Base-by-base conservation (phyloP, 352 stramenopile genomes). In the Blastocystis sp. region DNA sequence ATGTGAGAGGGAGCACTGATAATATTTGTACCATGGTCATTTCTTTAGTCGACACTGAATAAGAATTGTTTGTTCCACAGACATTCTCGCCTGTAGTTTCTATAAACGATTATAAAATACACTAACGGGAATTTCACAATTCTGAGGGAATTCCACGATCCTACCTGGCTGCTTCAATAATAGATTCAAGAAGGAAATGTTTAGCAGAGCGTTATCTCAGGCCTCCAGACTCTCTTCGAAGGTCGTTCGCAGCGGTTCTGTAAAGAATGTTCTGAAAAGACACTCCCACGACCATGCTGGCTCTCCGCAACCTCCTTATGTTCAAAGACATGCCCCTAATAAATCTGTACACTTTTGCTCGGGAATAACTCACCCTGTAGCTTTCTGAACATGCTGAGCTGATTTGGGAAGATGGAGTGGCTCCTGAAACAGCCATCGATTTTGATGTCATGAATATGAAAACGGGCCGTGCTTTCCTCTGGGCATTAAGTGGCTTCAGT, bases 351-450 rank as follows among this genome's bases (percentile, higher is more conserved):
- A 63, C 4, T 47, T 37, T 23, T 8, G 29, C 13, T 50, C 9
- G 0, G 18, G 23, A 39, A 37, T 18, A 34, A 41, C 9, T 4
- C 56, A 6, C 62, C 39, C 15, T 45, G 6, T 80, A 80, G 70
- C 70, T 80, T 26, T 80, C 70, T 13, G 70, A 80, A 53, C 70
- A 80, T 61, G 70, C 70, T 20, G 76, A 87, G 18, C 63, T 87
- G 47, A 87, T 87, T 87, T 87, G 76, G 76, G 76, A 87, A 29
- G 76, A 87, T 47, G 76, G 76, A 61, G 76, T 87, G 9, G 76
- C 76, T 87, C 76, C 76, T 37, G 76, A 87, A 43, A 87, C 76
- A 15, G 59, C 59, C 26, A 87, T 87, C 63, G 76, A 87, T 87
- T 87, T 87, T 37, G 76, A 87, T 87, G 76, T 68, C 8, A 5